A percentile compares a stretch with the other conserved stretches of the same genome.
phyloP scores from a whole-genome alignment of 257 asterid genomes.

The Gynochthodes officinalis region DNA sequence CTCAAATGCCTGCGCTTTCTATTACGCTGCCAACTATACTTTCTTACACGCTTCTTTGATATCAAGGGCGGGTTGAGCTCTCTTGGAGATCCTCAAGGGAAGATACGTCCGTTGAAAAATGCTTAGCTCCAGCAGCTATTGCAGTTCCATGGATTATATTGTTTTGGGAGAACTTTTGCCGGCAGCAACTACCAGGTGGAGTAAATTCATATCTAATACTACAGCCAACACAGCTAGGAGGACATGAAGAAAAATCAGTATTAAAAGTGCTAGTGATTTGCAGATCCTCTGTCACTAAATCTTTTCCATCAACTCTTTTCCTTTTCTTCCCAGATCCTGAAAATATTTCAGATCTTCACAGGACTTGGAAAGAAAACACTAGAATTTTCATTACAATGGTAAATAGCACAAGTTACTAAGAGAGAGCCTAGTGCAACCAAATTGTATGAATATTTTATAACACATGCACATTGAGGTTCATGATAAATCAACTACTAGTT shows the following conservation, averaged over 20 bases:
- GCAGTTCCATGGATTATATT: slow-evolving; percentile 24
- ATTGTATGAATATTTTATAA: not conserved
- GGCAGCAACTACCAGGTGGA: slow-evolving; percentile 16
- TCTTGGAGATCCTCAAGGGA: slow-evolving; percentile 24
- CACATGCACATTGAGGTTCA: not conserved
- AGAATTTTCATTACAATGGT: not conserved
- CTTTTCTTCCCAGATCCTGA: slow-evolving; percentile 56
- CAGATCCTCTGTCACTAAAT: slow-evolving; percentile 31
- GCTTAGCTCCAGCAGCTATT: slow-evolving; percentile 35
- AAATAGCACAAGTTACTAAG: not conserved
- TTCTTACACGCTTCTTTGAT: slow-evolving; percentile 48
- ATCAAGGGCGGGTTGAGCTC: slow-evolving; percentile 28
- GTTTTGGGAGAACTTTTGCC: slow-evolving; percentile 12
- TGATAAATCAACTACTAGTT: not conserved
- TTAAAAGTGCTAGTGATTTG: slow-evolving; percentile 22
- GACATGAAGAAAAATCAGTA: slow-evolving; percentile 31
- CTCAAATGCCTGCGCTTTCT: slow-evolving; percentile 47
- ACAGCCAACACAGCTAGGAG: slow-evolving; percentile 23
- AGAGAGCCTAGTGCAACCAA: not conserved
- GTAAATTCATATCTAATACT: slow-evolving; percentile 30
- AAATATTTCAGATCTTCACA: not conserved
- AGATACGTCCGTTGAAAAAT: slow-evolving; percentile 28
- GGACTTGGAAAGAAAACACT: not conserved
- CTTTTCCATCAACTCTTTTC: slow-evolving; percentile 40
- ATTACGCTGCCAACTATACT: slow-evolving; percentile 57